Conservation (phyloP, 192 early-diverging fungal species). For the Coemansia brasiliensis region DNA sequence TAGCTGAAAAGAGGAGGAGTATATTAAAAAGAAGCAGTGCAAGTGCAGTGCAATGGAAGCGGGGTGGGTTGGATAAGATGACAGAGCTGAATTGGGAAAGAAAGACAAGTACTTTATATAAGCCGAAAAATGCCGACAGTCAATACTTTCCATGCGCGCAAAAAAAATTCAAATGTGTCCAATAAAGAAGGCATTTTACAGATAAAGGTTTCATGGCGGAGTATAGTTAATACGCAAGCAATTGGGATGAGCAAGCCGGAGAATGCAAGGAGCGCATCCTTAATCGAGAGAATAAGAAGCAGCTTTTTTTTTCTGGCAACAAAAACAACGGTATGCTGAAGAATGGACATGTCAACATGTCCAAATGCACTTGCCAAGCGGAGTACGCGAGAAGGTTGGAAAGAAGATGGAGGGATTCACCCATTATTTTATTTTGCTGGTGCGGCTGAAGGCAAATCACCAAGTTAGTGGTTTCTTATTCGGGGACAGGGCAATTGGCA, state of each 20-base stretch:
- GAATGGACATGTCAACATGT: constrained; percentile 21
- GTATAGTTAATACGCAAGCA: constrained; percentile 9
- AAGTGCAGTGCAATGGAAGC: neutral
- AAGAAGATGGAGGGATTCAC: constrained; percentile 8
- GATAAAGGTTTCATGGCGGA: neutral
- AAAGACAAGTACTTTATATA: too few species aligned
- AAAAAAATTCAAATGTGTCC: neutral
- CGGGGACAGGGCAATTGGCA: neutral
- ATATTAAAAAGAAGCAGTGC: neutral
- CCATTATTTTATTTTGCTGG: constrained; percentile 14
- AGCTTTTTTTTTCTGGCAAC: too few species aligned
- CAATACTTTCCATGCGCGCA: neutral
- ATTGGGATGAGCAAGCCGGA: constrained; percentile 13
- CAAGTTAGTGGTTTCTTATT: constrained; percentile 27
- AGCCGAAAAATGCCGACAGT: too few species aligned
- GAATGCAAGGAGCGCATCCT: constrained; percentile 23
- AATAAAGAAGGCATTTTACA: neutral
- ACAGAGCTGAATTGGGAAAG: constrained; percentile 5
- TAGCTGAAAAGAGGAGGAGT: too few species aligned
- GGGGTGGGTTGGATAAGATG: neutral
- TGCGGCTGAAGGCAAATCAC: constrained; percentile 17
- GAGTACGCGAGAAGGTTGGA: neutral
- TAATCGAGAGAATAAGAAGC: constrained; percentile 1
- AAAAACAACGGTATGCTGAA: constrained; percentile 12
- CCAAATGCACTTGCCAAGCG: constrained; percentile 10